Conservation (phyloP, 2,329 filamentous ascomycete species). For the Trichophyton equinum region DNA sequence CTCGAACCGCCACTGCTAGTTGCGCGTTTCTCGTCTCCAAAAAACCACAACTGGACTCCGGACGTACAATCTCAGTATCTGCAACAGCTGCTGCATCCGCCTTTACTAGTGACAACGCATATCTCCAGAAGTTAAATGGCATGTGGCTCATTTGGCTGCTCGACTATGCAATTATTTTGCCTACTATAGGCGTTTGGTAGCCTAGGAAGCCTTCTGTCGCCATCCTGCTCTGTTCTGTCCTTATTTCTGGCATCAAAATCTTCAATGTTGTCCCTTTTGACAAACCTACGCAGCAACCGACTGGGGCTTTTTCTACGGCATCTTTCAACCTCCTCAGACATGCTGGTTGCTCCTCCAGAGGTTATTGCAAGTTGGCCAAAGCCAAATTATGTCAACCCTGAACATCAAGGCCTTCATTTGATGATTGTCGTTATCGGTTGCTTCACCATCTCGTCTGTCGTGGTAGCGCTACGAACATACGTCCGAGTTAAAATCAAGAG, state of each 20-base stretch:
- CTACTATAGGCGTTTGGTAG: not conserved
- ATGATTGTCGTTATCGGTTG: conserved; percentile 18
- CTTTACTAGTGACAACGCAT: not conserved
- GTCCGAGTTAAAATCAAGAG: conserved; percentile 13
- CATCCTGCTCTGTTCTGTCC: too few species aligned
- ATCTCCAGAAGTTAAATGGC: not conserved
- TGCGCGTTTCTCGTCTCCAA: not conserved
- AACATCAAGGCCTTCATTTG: conserved; percentile 17
- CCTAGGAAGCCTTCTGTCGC: not conserved
- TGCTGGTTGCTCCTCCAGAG: conserved; percentile 13
- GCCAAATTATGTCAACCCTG: conserved; percentile 22
- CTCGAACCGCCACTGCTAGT: not conserved
- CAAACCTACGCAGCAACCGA: not conserved
- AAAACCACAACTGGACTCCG: not conserved
- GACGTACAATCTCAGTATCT: not conserved
- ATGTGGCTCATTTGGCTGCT: not conserved
- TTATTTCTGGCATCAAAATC: not conserved
- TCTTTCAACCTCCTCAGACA: not conserved
- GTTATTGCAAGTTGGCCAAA: conserved; percentile 18
- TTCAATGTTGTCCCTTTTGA: not conserved
- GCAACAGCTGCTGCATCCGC: not conserved
- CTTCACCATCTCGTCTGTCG: conserved; percentile 14
- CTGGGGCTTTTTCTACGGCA: not conserved
- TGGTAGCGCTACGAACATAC: conserved; percentile 15
- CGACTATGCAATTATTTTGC: not conserved